Evolutionary conservation across 1,139 yeast genomes (phyloP).

Genomic region (Diutina mesorugosa): DNA sequence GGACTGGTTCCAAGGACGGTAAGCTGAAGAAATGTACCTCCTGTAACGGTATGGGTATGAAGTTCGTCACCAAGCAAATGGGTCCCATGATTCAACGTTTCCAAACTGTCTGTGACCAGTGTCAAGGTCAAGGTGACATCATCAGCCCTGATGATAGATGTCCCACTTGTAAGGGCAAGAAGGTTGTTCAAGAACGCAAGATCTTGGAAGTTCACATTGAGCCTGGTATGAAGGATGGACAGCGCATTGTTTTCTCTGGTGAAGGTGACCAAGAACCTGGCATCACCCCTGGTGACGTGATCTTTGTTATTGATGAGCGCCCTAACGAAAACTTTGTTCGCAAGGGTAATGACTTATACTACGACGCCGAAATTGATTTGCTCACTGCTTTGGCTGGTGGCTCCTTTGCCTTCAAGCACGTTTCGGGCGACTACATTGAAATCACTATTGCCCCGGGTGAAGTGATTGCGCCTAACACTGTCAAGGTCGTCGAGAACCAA

Average conservation of each 20-base stretch:
- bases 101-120: slow-evolving; percentile 88
- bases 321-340: slow-evolving; percentile 73
- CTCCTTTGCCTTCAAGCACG: slow-evolving; percentile 71
- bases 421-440: slow-evolving; percentile 80
- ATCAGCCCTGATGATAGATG: slow-evolving; percentile 85
- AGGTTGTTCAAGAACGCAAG: slow-evolving; percentile 79
- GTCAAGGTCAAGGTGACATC: slow-evolving; percentile 89
- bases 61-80: slow-evolving; percentile 93
- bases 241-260: slow-evolving; percentile 80
- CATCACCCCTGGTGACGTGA: slow-evolving; percentile 91
- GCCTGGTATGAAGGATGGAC: slow-evolving; percentile 96
- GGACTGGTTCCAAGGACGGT: slow-evolving; percentile 93
- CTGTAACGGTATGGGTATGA: slow-evolving; percentile 87
- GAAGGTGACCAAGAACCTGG: slow-evolving; percentile 98
- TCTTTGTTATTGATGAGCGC: slow-evolving; percentile 82
- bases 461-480: slow-evolving; percentile 72
- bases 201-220: slow-evolving; percentile 88
- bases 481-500: slow-evolving; percentile 78
- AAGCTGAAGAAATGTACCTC: slow-evolving; percentile 75
- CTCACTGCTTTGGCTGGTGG: slow-evolving; percentile 97
- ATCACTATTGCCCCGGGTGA: slow-evolving; percentile 82
- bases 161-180: slow-evolving; percentile 79
- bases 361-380: slow-evolving; percentile 80
- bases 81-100: slow-evolving; percentile 98
- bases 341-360: slow-evolving; percentile 79